These are phyloP conservation scores for Polygonum aviculare DNA, from an alignment of 148 eudicot genomes.

Conservation along the genomic window DNA sequence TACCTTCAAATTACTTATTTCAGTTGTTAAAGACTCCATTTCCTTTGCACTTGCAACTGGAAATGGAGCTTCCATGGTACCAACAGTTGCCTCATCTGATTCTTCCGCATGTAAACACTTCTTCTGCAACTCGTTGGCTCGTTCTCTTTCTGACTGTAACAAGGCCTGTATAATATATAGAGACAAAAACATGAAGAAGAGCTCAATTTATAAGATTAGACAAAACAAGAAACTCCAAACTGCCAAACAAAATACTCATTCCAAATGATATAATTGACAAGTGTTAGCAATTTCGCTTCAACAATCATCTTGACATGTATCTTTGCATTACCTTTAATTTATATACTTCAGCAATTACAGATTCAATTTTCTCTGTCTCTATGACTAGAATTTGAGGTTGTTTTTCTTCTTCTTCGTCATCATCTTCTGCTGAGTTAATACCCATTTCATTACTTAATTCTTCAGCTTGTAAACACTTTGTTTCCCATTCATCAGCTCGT, in stretches of 20 bases:
- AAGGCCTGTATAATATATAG: not conserved
- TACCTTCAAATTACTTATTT: conserved; percentile 1
- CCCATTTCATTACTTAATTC: not conserved
- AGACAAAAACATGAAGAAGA: not conserved
- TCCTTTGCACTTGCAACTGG: conserved; percentile 18
- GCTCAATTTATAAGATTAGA: not conserved
- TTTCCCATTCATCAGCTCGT: conserved; percentile 1
- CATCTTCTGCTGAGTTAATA: not conserved
- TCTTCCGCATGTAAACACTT: conserved; percentile 27
- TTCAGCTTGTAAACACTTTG: not conserved
- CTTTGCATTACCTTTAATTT: conserved; percentile 58
- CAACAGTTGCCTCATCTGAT: not conserved
- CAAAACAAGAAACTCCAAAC: not conserved
- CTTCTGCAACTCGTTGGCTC: conserved; percentile 60
- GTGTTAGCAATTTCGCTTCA: not conserved
- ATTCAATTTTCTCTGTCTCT: conserved; percentile 56
- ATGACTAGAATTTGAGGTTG: conserved; percentile 49
- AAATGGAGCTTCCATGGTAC: not conserved
- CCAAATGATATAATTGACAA: not conserved
- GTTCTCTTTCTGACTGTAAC: conserved; percentile 34
- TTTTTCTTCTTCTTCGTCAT: conserved; percentile 47
- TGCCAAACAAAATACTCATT: not conserved
- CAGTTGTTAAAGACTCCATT: conserved; percentile 11
- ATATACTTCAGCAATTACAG: conserved; percentile 58
- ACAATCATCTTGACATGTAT: conserved; percentile 17